phyloP scores from a whole-genome alignment of 306 rosid genomes.

The Begonia loranthoides region DNA sequence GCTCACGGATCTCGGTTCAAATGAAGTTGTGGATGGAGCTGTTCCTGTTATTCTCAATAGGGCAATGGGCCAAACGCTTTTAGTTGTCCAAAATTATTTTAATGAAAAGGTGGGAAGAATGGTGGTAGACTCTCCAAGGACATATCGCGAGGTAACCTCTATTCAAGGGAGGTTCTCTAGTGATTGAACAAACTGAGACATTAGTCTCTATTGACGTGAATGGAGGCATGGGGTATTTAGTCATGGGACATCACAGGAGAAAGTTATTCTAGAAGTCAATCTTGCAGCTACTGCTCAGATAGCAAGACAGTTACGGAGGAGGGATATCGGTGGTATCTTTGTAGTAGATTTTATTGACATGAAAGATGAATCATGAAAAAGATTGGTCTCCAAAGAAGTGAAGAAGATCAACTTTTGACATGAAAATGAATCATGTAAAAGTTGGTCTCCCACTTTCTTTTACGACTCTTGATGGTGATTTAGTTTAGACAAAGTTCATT shows the following conservation, averaged over 20 bases:
- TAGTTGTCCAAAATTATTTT: slow-evolving; percentile 95
- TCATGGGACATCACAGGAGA: slow-evolving; percentile 65
- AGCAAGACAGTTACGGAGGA: slow-evolving; percentile 82
- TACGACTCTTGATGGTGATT: too few species aligned
- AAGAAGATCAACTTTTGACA: too few species aligned
- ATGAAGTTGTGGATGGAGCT: slow-evolving; percentile 94
- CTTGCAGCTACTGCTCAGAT: slow-evolving; percentile 95
- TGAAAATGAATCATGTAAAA: too few species aligned
- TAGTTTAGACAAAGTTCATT: too few species aligned
- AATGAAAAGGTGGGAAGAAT: slow-evolving; percentile 66
- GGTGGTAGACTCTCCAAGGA: slow-evolving; percentile 95
- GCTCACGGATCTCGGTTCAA: slow-evolving; percentile 92
- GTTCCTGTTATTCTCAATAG: slow-evolving; percentile 75
- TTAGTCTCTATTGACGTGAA: slow-evolving; percentile 92
- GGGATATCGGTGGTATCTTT: slow-evolving; percentile 95
- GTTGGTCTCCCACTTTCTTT: too few species aligned
- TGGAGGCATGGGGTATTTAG: slow-evolving; percentile 94
- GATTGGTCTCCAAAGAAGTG: too few species aligned
- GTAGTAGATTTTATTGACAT: slow-evolving; percentile 96
- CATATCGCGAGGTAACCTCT: slow-evolving; percentile 89
- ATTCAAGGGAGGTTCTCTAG: slow-evolving; percentile 79
- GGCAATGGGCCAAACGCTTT: slow-evolving; percentile 95
- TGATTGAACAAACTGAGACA: slow-evolving; percentile 97
- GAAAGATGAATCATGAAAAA: slow-evolving; percentile 82
- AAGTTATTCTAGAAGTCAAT: slow-evolving; percentile 86